These are phyloP conservation scores for Hyaloperonospora brassicae DNA, from an alignment of 352 stramenopile species.

Conservation along the genomic window DNA sequence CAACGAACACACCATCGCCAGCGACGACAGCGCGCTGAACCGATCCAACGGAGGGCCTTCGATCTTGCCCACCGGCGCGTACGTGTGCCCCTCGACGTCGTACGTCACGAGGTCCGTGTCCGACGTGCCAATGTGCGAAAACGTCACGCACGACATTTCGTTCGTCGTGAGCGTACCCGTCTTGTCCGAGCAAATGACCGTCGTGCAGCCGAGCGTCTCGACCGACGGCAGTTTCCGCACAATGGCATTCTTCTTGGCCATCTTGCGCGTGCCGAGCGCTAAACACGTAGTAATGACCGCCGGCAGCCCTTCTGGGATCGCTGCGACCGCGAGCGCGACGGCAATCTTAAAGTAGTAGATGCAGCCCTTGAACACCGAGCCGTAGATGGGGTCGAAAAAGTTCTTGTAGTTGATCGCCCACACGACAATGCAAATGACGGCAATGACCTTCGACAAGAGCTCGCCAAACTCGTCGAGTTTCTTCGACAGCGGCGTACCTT, in stretches of 20 bases:
- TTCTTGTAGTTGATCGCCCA: constrained; percentile 97
- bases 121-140: constrained; percentile 51
- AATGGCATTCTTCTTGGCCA: constrained; percentile 97
- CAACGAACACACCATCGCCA: constrained; percentile 89
- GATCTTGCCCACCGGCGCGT: constrained; percentile 83
- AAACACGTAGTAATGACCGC: constrained; percentile 98
- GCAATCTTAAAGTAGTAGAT: constrained; percentile 99
- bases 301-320: constrained; percentile 97
- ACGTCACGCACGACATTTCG: constrained; percentile 92
- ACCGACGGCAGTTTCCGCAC: constrained; percentile 97
- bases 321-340: constrained; percentile 96
- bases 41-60: constrained; percentile 38
- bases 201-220: constrained; percentile 96
- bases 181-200: constrained; percentile 91
- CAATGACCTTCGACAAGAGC: constrained; percentile 94
- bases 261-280: constrained; percentile 90
- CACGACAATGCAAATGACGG: constrained; percentile 94
- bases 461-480: constrained; percentile 99
- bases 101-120: constrained; percentile 85
- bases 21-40: constrained; percentile 68
- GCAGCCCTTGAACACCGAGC: constrained; percentile 90
- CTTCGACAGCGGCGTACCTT: constrained; percentile 94
- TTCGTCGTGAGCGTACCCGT: constrained; percentile 97
- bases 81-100: constrained; percentile 90
- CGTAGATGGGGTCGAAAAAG: constrained; percentile 88